Conservation (phyloP, 2,329 filamentous ascomycete genomes). For the Botryotinia calthae region DNA sequence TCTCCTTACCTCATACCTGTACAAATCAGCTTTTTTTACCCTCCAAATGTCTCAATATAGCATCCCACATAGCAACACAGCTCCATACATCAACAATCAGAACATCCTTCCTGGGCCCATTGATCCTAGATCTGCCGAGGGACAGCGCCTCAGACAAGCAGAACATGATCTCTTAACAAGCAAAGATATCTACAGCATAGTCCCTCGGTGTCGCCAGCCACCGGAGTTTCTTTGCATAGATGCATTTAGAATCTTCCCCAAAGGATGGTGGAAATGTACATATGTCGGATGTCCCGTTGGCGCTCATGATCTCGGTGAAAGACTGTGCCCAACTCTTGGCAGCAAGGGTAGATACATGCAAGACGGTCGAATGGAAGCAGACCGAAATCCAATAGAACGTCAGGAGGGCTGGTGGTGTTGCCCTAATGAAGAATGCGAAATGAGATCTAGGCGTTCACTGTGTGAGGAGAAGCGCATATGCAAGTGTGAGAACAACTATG, state of each 20-base stretch:
- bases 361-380: neutral
- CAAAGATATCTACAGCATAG: neutral
- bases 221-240: neutral
- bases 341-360: neutral
- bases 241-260: neutral
- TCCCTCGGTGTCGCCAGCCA: neutral
- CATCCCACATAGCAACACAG: neutral
- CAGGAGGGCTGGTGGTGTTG: neutral
- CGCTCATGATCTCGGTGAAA: neutral
- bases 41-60: neutral
- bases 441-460: neutral
- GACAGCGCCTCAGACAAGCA: neutral
- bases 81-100: neutral
- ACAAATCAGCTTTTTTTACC: too few species aligned
- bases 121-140: neutral
- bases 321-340: neutral
- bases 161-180: neutral
- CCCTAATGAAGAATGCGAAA: neutral
- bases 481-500: neutral
- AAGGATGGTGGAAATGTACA: neutral
- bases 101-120: neutral
- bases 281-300: neutral
- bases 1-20: neutral
- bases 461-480: neutral
- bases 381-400: neutral